Conservation (phyloP, 202 grass and related monocot species). For the Carex arenaria region DNA sequence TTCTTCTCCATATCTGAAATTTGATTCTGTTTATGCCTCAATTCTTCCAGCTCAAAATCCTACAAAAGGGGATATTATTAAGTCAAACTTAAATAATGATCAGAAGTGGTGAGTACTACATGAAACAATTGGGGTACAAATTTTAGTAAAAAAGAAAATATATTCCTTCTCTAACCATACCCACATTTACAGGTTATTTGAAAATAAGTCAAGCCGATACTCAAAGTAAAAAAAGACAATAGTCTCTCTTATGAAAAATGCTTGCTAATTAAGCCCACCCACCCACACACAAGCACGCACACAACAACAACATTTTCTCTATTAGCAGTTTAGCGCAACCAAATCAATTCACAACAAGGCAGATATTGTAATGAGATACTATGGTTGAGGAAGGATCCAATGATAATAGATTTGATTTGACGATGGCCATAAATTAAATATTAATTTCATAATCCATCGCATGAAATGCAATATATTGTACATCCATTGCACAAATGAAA, state of each 20-base stretch:
- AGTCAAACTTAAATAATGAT: slow-evolving; percentile 1
- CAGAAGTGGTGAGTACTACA: not conserved
- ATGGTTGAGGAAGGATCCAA: too few relatives aligned
- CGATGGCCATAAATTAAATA: not conserved
- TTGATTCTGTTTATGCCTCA: slow-evolving; percentile 47
- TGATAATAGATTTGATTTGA: not conserved
- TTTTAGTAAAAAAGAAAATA: not conserved
- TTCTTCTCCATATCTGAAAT: slow-evolving; percentile 71
- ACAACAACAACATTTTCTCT: not conserved
- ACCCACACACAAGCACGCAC: too few relatives aligned
- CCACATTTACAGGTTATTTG: not conserved
- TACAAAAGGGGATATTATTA: not conserved
- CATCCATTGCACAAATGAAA: not conserved
- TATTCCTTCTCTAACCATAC: not conserved
- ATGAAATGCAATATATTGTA: not conserved
- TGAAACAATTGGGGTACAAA: not conserved
- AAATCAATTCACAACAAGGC: too few relatives aligned
- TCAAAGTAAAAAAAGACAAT: not conserved
- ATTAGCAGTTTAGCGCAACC: not conserved
- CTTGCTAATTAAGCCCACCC: not conserved
- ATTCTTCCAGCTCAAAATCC: slow-evolving; percentile 45
- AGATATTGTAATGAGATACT: too few relatives aligned
- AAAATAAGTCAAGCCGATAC: not conserved
- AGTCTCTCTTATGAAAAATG: not conserved
- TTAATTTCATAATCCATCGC: not conserved